These are phyloP conservation scores for Alternaria novae-zelandiae DNA, from an alignment of 2,329 filamentous ascomycete genomes.

Conservation along the genomic window DNA sequence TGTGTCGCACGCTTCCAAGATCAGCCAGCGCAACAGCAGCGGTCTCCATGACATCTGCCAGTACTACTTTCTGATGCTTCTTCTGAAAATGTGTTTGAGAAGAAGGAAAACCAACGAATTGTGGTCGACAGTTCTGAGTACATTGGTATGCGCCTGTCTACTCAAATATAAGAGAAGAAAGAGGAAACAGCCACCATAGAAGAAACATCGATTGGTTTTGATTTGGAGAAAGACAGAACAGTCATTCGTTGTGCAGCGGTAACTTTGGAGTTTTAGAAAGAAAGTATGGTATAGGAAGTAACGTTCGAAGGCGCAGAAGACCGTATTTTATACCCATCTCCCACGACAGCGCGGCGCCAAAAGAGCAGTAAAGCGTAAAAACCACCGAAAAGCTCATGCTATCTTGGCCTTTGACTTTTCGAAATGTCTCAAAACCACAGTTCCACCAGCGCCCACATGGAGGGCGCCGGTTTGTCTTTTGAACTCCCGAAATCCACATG, in stretches of 20 bases:
- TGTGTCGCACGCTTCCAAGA: not conserved
- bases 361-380: not conserved
- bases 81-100: too few species aligned
- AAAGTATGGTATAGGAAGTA: not conserved
- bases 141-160: too few species aligned
- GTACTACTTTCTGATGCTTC: too few species aligned
- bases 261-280: fast-evolving
- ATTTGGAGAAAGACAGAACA: not conserved
- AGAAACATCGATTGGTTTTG: too few species aligned
- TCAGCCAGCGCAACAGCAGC: not conserved
- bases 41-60: too few species aligned
- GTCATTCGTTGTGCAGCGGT: too few species aligned
- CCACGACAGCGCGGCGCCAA: not conserved
- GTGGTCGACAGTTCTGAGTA: too few species aligned
- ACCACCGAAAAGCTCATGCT: not conserved
- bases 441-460: not conserved
- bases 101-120: too few species aligned
- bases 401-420: not conserved
- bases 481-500: too few species aligned
- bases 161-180: too few species aligned
- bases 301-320: not conserved
- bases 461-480: too few species aligned
- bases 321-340: not conserved
- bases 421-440: not conserved
- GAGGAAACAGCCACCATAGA: too few species aligned